Evolutionary conservation across 495 filamentous ascomycete species (phyloP).

Genomic region (Hypoxylon trugodes): DNA sequence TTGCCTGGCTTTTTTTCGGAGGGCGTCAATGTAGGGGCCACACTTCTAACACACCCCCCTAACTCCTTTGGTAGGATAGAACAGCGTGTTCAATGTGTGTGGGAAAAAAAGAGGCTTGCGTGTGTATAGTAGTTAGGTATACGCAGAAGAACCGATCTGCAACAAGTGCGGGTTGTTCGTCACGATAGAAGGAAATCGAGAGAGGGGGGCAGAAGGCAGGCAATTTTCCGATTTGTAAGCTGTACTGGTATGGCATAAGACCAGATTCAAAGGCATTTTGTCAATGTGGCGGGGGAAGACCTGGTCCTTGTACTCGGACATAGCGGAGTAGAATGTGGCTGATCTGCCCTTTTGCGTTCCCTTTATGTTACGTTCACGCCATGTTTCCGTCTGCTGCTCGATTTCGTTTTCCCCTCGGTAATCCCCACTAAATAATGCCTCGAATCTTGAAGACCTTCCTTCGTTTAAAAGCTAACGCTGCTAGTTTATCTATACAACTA

Average conservation of each 20-base stretch:
- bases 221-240: conserved; percentile 46
- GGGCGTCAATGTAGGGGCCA: conserved; percentile 31
- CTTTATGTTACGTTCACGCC: conserved; percentile 37
- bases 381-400: not conserved
- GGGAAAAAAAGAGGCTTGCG: conserved; percentile 6
- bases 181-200: conserved; percentile 40
- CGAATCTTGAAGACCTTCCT: conserved; percentile 15
- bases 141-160: conserved; percentile 23
- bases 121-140: conserved; percentile 24
- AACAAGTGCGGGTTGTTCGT: conserved; percentile 19
- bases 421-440: conserved; percentile 9
- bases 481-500: not conserved
- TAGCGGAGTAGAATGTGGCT: conserved; percentile 41
- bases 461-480: not conserved
- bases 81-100: conserved; percentile 33
- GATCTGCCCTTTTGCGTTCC: conserved; percentile 15
- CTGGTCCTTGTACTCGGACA: conserved; percentile 35
- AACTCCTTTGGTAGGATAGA: conserved; percentile 17
- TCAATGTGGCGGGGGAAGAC: conserved; percentile 33
- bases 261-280: conserved; percentile 20
- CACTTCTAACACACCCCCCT: conserved; percentile 34
- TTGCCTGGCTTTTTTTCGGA: conserved; percentile 22
- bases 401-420: not conserved
- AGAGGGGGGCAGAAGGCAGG: conserved; percentile 41
- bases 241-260: conserved; percentile 15